A percentile compares a stretch with the other conserved stretches of the same genome.
Evolutionary conservation across 2,329 filamentous ascomycete genomes (phyloP).

Genomic region (Colletotrichum sp.): DNA sequence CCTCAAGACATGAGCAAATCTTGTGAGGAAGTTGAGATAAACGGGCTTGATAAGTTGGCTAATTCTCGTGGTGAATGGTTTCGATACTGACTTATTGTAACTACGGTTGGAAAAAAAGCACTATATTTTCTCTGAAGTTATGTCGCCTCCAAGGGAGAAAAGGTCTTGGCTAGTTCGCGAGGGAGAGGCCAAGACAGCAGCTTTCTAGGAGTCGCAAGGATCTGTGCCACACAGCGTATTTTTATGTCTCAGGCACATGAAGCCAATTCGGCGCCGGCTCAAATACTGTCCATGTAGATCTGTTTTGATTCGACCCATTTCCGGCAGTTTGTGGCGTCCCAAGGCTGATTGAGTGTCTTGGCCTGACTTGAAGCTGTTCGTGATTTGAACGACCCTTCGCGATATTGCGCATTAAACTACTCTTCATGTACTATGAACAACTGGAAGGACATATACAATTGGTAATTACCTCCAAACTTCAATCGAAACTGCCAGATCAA

Average conservation of each 20-base stretch:
- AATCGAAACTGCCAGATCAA: background rate
- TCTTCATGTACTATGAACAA: background rate
- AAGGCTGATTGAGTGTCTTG: background rate
- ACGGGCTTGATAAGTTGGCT: background rate
- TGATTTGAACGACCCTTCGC: background rate
- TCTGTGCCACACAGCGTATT: background rate
- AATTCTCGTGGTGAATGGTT: background rate
- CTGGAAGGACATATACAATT: background rate
- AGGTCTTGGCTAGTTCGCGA: background rate
- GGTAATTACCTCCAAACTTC: background rate
- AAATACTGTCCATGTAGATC: background rate
- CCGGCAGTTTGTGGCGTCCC: background rate
- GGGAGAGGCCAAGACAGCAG: background rate
- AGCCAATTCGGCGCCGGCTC: background rate
- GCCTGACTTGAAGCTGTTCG: background rate
- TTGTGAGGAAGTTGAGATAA: background rate
- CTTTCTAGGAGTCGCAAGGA: background rate
- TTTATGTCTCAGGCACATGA: background rate
- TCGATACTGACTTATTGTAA: background rate
- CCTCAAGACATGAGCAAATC: background rate
- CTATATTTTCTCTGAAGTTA: background rate
- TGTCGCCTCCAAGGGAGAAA: background rate
- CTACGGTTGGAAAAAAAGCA: background rate
- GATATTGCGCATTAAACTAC: background rate
- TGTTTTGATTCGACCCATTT: background rate